Evolutionary conservation across 2,329 filamentous ascomycete species (phyloP).

Genomic region (Bipolaris bicolor): DNA sequence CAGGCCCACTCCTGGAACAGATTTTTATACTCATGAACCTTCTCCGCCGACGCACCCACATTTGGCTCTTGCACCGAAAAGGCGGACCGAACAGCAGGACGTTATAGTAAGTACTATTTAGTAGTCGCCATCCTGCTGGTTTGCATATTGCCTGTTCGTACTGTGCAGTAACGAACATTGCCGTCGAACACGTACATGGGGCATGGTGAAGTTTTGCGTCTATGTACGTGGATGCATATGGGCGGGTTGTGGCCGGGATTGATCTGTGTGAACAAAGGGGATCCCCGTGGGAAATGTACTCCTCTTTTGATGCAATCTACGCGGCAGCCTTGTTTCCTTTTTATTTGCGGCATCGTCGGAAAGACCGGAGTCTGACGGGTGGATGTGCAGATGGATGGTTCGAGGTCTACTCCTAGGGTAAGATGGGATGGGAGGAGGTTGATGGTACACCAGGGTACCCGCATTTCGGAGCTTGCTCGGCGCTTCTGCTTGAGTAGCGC

Average conservation of each 20-base stretch:
- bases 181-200: background rate
- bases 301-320: background rate
- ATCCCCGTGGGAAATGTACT: background rate
- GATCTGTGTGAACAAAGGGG: background rate
- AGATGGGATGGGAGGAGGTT: background rate
- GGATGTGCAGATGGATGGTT: background rate
- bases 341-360: background rate
- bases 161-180: background rate
- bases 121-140: background rate
- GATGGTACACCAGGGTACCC: background rate
- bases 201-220: background rate
- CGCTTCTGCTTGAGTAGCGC: background rate
- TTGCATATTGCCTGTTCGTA: background rate
- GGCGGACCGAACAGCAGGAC: background rate
- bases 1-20: background rate
- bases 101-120: background rate
- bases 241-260: background rate
- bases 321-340: background rate
- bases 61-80: background rate
- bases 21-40: background rate
- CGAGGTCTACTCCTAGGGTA: background rate
- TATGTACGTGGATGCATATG: background rate
- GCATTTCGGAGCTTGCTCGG: conserved; percentile 3
- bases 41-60: background rate
- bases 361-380: background rate